phyloP scores from a whole-genome alignment of 164 flowering plant species.

The Piper betle region DNA sequence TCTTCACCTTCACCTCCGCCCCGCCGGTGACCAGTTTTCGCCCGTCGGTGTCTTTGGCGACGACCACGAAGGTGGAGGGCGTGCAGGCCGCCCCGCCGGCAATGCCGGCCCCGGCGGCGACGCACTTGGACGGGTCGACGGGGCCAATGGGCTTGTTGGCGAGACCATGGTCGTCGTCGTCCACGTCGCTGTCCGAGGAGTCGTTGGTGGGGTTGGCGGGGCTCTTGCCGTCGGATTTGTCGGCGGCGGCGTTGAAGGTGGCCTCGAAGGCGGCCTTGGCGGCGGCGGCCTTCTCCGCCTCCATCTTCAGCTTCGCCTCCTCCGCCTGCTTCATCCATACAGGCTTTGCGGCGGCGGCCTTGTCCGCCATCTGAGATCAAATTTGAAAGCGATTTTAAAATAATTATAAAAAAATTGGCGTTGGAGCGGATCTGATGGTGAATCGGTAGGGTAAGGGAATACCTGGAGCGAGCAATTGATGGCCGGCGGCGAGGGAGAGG shows the following conservation, averaged over 20 bases:
- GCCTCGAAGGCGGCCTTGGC: conserved; percentile 99
- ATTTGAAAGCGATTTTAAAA: too few species aligned
- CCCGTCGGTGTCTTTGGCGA: conserved; percentile 77
- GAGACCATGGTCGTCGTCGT: conserved; percentile 38
- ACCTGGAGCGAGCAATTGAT: too few species aligned
- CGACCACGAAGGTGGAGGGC: conserved; percentile 53
- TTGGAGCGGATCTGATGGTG: too few species aligned
- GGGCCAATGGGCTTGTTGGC: conserved; percentile 72
- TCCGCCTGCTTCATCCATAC: conserved; percentile 96
- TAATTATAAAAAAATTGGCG: too few species aligned
- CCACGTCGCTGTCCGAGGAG: conserved; percentile 57
- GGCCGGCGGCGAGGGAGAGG: too few species aligned
- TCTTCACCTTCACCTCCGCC: conserved; percentile 55
- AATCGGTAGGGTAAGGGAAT: too few species aligned
- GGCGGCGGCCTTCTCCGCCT: conserved; percentile 87
- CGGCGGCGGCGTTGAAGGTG: conserved; percentile 60
- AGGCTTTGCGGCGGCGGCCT: conserved; percentile 33
- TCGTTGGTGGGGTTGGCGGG: neutral
- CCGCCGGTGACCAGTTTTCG: conserved; percentile 67
- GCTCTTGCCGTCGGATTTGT: conserved; percentile 19
- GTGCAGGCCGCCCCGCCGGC: conserved; percentile 88
- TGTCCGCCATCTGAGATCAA: conserved; percentile 33
- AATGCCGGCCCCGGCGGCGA: conserved; percentile 84
- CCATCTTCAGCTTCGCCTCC: conserved; percentile 87
- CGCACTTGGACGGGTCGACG: conserved; percentile 72